These are phyloP conservation scores for Hsuehochloa calcarea DNA, from an alignment of 176 grass and related monocot species.

Conservation along the genomic window DNA sequence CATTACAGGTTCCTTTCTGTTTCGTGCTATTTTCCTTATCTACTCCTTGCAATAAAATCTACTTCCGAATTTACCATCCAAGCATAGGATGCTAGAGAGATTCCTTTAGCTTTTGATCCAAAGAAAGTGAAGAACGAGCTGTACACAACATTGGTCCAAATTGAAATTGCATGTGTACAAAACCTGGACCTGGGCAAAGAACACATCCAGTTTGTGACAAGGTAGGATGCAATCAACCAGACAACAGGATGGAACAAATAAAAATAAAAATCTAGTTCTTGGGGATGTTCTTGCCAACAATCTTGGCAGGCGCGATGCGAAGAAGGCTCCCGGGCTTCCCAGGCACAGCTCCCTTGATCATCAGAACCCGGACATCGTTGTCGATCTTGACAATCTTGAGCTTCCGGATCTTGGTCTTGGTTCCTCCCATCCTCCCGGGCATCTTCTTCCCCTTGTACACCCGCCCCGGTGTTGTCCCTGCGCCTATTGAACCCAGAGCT, in stretches of 20 bases:
- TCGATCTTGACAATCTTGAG: conserved; percentile 84
- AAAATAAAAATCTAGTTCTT: conserved; percentile 62
- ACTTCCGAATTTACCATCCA: not conserved
- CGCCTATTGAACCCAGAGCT: conserved; percentile 88
- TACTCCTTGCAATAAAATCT: not conserved
- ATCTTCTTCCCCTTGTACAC: conserved; percentile 97
- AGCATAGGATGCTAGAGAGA: not conserved
- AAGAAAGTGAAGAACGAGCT: not conserved
- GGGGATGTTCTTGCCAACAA: conserved; percentile 79
- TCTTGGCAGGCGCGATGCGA: conserved; percentile 84
- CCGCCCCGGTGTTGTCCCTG: conserved; percentile 74
- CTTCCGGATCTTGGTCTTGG: conserved; percentile 87
- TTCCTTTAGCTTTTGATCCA: not conserved
- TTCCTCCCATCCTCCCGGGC: conserved; percentile 86
- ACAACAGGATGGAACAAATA: not conserved
- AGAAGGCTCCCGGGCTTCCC: conserved; percentile 95
- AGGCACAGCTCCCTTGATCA: conserved; percentile 88
- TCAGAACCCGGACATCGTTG: conserved; percentile 62
- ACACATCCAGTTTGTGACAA: conserved; percentile 3
- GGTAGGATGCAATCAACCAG: not conserved
- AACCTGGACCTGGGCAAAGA: conserved; percentile 30
- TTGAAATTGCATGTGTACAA: conserved; percentile 22
- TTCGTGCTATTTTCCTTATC: not conserved
- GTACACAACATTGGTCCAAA: not conserved
- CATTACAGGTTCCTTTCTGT: not conserved